Percentiles rank a stretch among this genome's conserved stretches.
phyloP scores from a whole-genome alignment of 805 yeast species.

The Pachysolen tannophilus region DNA sequence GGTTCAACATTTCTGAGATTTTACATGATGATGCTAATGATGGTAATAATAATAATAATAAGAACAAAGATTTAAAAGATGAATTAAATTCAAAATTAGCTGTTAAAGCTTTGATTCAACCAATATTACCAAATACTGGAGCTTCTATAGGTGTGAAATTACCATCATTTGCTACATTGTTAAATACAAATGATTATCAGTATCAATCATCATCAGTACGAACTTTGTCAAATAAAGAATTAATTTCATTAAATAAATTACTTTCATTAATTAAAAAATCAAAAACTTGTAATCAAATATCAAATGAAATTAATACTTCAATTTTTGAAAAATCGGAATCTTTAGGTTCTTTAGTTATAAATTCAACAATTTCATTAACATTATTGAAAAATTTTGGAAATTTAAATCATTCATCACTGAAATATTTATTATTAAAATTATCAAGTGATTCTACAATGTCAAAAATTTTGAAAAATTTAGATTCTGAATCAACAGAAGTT shows the following conservation, averaged over 20 bases:
- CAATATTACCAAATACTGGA: slow-evolving; percentile 4
- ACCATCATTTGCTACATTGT: slow-evolving; percentile 11
- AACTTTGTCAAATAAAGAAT: slow-evolving; percentile 3
- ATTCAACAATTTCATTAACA: slow-evolving; percentile 49
- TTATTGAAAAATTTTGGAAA: slow-evolving; percentile 56
- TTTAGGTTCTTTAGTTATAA: slow-evolving; percentile 50
- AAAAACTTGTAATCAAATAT: slow-evolving; percentile 48
- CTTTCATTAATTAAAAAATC: slow-evolving; percentile 50
- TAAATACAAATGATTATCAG: slow-evolving; percentile 20
- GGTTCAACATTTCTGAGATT: slow-evolving; percentile 6
- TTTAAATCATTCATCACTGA: slow-evolving; percentile 47
- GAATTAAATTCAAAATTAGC: slow-evolving; percentile 33
- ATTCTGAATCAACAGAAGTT: slow-evolving; percentile 25
- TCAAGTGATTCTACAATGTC: slow-evolving; percentile 30
- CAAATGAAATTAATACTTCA: slow-evolving; percentile 14
- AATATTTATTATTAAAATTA: slow-evolving; percentile 31
- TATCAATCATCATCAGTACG: neutral
- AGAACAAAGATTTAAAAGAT: slow-evolving; percentile 18
- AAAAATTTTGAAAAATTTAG: slow-evolving; percentile 39
- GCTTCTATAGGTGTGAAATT: slow-evolving; percentile 1
- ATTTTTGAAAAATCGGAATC: slow-evolving; percentile 38
- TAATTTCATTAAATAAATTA: slow-evolving; percentile 23
- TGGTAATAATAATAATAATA: slow-evolving; percentile 14
- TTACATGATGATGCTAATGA: slow-evolving; percentile 3
- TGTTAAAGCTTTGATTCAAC: slow-evolving; percentile 33